These are phyloP conservation scores for Aspergillus sergii DNA, from an alignment of 2,329 filamentous ascomycete genomes.

Conservation along the genomic window DNA sequence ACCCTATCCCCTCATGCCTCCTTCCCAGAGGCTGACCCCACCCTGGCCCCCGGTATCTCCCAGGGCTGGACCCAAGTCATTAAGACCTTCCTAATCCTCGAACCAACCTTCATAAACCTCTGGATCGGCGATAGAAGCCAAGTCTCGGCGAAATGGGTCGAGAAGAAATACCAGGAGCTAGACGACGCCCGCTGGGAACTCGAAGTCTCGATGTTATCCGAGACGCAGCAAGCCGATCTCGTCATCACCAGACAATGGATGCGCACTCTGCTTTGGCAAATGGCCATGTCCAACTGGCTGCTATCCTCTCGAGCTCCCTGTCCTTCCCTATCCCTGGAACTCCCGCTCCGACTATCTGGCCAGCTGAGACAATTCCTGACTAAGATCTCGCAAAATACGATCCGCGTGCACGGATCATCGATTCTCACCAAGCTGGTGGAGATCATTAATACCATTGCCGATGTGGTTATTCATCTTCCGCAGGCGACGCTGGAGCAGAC, in stretches of 20 bases:
- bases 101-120: constrained; percentile 47
- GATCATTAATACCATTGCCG: constrained; percentile 62
- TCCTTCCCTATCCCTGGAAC: constrained; percentile 43
- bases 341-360: constrained; percentile 49
- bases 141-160: constrained; percentile 49
- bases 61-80: constrained; percentile 50
- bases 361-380: constrained; percentile 48
- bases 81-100: constrained; percentile 48
- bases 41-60: constrained; percentile 42
- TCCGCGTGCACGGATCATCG: constrained; percentile 59
- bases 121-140: constrained; percentile 45
- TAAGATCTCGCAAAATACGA: constrained; percentile 47
- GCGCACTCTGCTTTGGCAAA: constrained; percentile 52
- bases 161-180: constrained; percentile 48
- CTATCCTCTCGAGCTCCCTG: constrained; percentile 39
- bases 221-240: constrained; percentile 53
- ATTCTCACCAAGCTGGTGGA: constrained; percentile 64
- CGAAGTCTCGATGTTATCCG: constrained; percentile 42
- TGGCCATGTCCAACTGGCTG: constrained; percentile 52
- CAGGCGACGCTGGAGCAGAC: constrained; percentile 51
- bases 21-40: constrained; percentile 45
- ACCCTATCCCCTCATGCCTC: constrained; percentile 43
- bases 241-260: constrained; percentile 55
- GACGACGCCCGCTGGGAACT: constrained; percentile 42
- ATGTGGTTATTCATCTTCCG: constrained; percentile 58